A percentile compares a stretch with the other conserved stretches of the same genome.
Evolutionary conservation across 192 early-diverging fungal species (phyloP).

Genomic region (Powellomyces hirtus): DNA sequence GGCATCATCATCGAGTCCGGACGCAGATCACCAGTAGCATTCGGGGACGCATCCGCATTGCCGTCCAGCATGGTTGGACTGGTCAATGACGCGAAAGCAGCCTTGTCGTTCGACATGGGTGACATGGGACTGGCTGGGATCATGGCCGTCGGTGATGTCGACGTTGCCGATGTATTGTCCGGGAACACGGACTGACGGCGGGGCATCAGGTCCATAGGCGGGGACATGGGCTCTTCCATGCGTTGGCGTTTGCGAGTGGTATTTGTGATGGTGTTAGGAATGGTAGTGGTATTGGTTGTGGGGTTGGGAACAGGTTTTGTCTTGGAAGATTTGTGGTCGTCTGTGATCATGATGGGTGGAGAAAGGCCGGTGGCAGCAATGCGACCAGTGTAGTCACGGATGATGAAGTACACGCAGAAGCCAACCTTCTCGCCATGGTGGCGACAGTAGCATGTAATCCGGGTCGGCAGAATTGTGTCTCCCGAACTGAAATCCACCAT

Average conservation of each 20-base stretch:
- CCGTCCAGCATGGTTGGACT: background rate
- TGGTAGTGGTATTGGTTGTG: too few relatives aligned
- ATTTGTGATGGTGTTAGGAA: background rate
- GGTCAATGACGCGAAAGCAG: background rate
- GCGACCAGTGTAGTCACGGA: constrained; percentile 63
- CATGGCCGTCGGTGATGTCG: background rate
- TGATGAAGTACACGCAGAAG: constrained; percentile 83
- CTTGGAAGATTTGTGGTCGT: constrained; percentile 93
- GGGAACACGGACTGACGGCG: background rate
- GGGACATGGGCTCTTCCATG: constrained; percentile 27
- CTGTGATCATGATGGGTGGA: constrained; percentile 94
- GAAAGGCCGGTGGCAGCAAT: constrained; percentile 78
- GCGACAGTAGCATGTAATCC: constrained; percentile 96
- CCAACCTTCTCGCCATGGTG: constrained; percentile 93
- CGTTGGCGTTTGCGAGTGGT: constrained; percentile 37
- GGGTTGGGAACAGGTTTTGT: constrained; percentile 31
- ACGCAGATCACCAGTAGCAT: background rate
- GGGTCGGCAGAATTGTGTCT: constrained; percentile 82
- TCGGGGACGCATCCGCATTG: background rate
- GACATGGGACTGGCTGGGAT: background rate
- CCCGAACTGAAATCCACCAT: constrained; percentile 86
- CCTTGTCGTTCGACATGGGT: background rate
- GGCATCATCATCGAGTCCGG: background rate
- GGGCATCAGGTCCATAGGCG: background rate
- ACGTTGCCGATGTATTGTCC: background rate